These are phyloP conservation scores for Saturnispora serradocipensis DNA, from an alignment of 805 yeast species.

Conservation along the genomic window DNA sequence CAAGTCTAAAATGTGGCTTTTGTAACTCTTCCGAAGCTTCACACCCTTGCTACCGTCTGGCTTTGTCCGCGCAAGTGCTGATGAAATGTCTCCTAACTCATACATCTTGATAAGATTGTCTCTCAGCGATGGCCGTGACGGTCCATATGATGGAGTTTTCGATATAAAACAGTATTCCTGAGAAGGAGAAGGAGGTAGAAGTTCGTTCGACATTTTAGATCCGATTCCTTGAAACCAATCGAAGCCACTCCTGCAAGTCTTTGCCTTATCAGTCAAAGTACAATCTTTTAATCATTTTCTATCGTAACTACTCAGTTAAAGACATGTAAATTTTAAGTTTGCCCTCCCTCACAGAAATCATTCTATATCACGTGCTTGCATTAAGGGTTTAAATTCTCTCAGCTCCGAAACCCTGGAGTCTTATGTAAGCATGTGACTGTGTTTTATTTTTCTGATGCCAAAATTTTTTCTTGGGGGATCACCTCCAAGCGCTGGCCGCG, in stretches of 20 bases:
- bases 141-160: conserved; percentile 25
- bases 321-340: too few relatives aligned
- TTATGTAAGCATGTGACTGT: background rate
- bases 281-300: background rate
- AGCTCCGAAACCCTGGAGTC: too few relatives aligned
- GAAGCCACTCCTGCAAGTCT: background rate
- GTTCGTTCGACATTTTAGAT: background rate
- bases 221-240: background rate
- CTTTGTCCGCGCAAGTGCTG: conserved; percentile 77
- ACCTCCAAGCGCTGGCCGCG: background rate
- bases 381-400: background rate
- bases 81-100: conserved; percentile 56
- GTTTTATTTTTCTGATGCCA: background rate
- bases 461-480: background rate
- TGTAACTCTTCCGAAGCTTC: conserved; percentile 88
- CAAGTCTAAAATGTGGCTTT: conserved; percentile 80
- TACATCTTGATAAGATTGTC: conserved; percentile 64
- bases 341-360: too few relatives aligned
- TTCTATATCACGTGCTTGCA: conserved; percentile 1
- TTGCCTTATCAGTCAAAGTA: background rate
- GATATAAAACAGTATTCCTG: conserved; percentile 26
- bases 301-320: too few relatives aligned
- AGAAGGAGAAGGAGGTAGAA: conserved; percentile 1
- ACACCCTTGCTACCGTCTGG: conserved; percentile 88
- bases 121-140: conserved; percentile 59